Conservation (phyloP, 352 stramenopile genomes). For the Pythium oligandrum region DNA sequence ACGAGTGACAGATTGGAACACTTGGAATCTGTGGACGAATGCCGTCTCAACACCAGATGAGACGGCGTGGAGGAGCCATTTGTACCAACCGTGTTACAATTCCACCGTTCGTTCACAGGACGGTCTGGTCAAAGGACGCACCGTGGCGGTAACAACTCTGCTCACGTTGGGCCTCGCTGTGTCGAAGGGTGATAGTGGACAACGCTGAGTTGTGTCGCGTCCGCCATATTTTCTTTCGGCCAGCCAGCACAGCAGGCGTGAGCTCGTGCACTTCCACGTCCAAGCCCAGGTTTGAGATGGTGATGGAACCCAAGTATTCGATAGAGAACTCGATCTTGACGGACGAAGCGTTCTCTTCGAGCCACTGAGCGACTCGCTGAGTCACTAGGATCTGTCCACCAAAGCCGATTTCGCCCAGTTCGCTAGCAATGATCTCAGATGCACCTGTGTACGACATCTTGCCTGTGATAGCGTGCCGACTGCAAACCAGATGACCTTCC, state of each 20-base stretch:
- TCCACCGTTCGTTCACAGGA: background rate
- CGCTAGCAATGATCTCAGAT: constrained; percentile 13
- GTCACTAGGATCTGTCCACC: constrained; percentile 26
- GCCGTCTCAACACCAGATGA: background rate
- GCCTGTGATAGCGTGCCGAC: constrained; percentile 16
- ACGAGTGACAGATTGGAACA: background rate
- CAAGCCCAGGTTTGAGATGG: background rate
- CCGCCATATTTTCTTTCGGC: constrained; percentile 3
- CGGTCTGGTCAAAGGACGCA: background rate
- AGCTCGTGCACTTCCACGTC: constrained; percentile 7
- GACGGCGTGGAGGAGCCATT: background rate
- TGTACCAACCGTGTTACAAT: background rate
- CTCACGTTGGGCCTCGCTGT: too few species aligned
- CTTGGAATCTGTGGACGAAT: background rate
- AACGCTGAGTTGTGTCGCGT: too few species aligned
- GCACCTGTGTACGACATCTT: constrained; percentile 20
- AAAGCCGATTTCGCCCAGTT: constrained; percentile 18
- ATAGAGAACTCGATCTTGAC: constrained; percentile 2
- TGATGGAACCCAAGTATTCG: background rate
- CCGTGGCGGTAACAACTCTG: too few species aligned
- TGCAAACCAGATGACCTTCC: constrained; percentile 5
- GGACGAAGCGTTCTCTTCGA: constrained; percentile 3
- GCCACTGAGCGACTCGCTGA: constrained; percentile 13
- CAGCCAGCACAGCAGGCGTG: background rate
- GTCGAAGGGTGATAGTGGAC: too few species aligned